Percentiles rank a stretch among this genome's conserved stretches.
Conservation (phyloP, 2,329 filamentous ascomycete genomes). For the Monosporascus sp. region DNA sequence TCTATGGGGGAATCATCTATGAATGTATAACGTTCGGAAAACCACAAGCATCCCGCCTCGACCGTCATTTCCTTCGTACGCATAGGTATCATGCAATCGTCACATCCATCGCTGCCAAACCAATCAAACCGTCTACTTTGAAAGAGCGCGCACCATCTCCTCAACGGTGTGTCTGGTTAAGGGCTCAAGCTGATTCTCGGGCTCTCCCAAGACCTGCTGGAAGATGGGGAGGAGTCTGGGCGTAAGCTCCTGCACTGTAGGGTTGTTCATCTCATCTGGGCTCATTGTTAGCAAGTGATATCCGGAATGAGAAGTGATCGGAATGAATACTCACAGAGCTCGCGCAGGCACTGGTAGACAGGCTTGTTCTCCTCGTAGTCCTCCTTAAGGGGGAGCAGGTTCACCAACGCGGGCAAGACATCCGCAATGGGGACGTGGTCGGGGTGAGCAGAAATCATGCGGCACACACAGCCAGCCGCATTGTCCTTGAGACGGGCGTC, state of each 20-base stretch:
- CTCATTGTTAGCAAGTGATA: conserved; percentile 16
- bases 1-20: conserved; percentile 1
- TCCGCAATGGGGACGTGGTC: conserved; percentile 74
- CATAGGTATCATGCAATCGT: not conserved
- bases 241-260: conserved; percentile 64
- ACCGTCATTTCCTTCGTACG: not conserved
- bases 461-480: conserved; percentile 80
- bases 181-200: conserved; percentile 69
- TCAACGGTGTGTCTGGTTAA: conserved; percentile 63
- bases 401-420: conserved; percentile 74
- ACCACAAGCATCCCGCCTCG: not conserved
- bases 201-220: conserved; percentile 64
- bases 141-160: conserved; percentile 46
- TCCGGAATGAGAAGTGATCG: not conserved
- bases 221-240: conserved; percentile 65
- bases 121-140: conserved; percentile 11
- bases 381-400: conserved; percentile 79
- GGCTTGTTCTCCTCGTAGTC: conserved; percentile 97
- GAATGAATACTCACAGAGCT: conserved; percentile 60
- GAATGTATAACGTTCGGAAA: not conserved
- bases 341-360: conserved; percentile 83
- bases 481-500: conserved; percentile 87
- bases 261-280: conserved; percentile 60
- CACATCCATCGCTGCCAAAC: not conserved
- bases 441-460: conserved; percentile 89